Percentiles rank a stretch among this genome's conserved stretches.
Conservation (phyloP, 345 rosid species). For the Erodium maritimum region DNA sequence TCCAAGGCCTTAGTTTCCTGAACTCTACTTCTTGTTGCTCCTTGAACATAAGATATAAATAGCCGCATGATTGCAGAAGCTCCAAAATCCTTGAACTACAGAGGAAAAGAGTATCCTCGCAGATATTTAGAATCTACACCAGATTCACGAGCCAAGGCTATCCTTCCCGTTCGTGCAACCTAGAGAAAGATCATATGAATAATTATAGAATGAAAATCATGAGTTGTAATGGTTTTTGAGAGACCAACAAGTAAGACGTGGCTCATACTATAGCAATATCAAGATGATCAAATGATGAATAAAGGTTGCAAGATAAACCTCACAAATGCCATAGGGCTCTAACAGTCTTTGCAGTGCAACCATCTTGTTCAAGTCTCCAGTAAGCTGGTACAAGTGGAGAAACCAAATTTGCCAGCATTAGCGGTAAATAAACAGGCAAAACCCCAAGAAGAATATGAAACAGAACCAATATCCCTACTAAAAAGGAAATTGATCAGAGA, state of each 20-base stretch:
- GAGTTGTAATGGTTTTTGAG: too few species aligned
- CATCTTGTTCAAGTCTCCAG: conserved; percentile 92
- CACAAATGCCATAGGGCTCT: conserved; percentile 93
- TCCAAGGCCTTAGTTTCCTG: too few species aligned
- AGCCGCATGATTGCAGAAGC: too few species aligned
- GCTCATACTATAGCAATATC: not conserved
- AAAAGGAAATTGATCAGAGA: too few species aligned
- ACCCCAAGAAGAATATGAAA: not conserved
- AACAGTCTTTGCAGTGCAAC: conserved; percentile 83
- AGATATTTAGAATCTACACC: conserved; percentile 84
- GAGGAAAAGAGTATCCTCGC: conserved; percentile 74
- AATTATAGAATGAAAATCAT: not conserved
- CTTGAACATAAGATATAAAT: too few species aligned
- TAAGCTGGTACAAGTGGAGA: conserved; percentile 40
- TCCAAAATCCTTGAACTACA: conserved; percentile 12
- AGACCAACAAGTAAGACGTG: not conserved
- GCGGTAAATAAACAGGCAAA: too few species aligned
- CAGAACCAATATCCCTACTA: not conserved
- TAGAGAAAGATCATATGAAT: conserved; percentile 6
- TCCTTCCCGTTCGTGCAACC: conserved; percentile 91
- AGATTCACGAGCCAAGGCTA: conserved; percentile 80
- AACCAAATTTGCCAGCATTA: conserved; percentile 9
- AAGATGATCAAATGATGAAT: too few species aligned
- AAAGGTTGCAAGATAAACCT: conserved; percentile 36
- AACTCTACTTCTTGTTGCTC: too few species aligned